Conservation (phyloP, 257 asterid species). For the Mentha longifolia region DNA sequence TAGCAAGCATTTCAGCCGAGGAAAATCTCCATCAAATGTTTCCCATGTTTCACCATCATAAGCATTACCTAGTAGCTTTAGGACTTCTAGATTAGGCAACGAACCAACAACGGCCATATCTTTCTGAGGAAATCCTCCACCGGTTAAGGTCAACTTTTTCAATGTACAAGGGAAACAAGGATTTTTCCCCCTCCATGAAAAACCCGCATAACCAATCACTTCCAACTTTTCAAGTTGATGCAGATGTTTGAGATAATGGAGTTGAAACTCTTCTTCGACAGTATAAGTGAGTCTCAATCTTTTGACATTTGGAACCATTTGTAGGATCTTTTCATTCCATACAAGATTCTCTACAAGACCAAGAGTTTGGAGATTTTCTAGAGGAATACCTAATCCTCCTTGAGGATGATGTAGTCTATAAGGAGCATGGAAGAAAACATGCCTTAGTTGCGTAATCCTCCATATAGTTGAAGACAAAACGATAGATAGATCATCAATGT, state of each 20-base stretch:
- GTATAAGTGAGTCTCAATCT: neutral
- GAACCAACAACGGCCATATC: neutral
- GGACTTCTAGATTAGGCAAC: neutral
- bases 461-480: neutral
- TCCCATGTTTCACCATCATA: too few species aligned
- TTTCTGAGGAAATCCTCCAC: neutral
- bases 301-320: neutral
- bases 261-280: neutral
- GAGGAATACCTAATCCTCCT: neutral
- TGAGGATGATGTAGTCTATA: neutral
- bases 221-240: neutral
- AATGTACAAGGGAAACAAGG: neutral
- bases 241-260: neutral
- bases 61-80: neutral
- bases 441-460: neutral
- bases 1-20: too few species aligned
- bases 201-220: neutral
- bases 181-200: neutral
- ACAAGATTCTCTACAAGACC: neutral
- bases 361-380: neutral
- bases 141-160: neutral
- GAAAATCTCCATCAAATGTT: too few species aligned
- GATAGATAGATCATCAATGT: neutral
- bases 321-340: neutral
- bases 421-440: neutral